A percentile compares a stretch with the other conserved stretches of the same genome.
phyloP scores from a whole-genome alignment of 768 basidiomycete species.

The Hericium erinaceus region DNA sequence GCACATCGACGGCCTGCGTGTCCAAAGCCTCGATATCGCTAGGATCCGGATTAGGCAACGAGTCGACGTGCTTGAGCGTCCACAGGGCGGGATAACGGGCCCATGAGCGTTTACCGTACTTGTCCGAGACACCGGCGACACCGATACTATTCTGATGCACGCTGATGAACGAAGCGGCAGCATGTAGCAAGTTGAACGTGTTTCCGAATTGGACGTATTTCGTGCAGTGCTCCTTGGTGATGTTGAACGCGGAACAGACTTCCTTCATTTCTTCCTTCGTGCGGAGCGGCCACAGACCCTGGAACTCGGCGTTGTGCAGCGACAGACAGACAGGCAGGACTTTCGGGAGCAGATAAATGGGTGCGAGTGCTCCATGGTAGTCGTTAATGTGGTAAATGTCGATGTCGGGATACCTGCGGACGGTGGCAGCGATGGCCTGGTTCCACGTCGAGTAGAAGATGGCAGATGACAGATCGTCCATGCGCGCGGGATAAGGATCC shows the following conservation, averaged over 20 bases:
- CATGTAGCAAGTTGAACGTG: slow-evolving; percentile 93
- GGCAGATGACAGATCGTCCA: slow-evolving; percentile 94
- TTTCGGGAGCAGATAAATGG: slow-evolving; percentile 87
- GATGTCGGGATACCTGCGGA: slow-evolving; percentile 76
- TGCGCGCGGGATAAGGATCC: slow-evolving; percentile 92
- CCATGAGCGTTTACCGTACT: slow-evolving; percentile 96
- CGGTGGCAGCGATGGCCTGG: slow-evolving; percentile 88
- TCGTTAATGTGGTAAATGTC: slow-evolving; percentile 96
- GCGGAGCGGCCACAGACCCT: slow-evolving; percentile 91
- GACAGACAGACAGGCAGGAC: slow-evolving; percentile 86
- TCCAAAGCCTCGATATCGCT: slow-evolving; percentile 91
- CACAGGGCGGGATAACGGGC: slow-evolving; percentile 93
- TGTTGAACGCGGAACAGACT: slow-evolving; percentile 95
- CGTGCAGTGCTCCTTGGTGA: slow-evolving; percentile 91
- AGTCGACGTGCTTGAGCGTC: slow-evolving; percentile 94
- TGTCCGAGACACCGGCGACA: slow-evolving; percentile 95
- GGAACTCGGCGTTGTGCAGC: slow-evolving; percentile 95
- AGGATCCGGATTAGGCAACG: slow-evolving; percentile 90
- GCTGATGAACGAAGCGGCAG: slow-evolving; percentile 87
- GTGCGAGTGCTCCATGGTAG: slow-evolving; percentile 88
- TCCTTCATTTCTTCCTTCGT: slow-evolving; percentile 99
- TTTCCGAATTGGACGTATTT: slow-evolving; percentile 98
- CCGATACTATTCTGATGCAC: slow-evolving; percentile 88
- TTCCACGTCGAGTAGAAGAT: slow-evolving; percentile 99
- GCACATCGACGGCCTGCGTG: slow-evolving; percentile 60